Evolutionary conservation across 1,284 basidiomycete genomes (phyloP).

Genomic region (Taiwanofungus camphoratus): DNA sequence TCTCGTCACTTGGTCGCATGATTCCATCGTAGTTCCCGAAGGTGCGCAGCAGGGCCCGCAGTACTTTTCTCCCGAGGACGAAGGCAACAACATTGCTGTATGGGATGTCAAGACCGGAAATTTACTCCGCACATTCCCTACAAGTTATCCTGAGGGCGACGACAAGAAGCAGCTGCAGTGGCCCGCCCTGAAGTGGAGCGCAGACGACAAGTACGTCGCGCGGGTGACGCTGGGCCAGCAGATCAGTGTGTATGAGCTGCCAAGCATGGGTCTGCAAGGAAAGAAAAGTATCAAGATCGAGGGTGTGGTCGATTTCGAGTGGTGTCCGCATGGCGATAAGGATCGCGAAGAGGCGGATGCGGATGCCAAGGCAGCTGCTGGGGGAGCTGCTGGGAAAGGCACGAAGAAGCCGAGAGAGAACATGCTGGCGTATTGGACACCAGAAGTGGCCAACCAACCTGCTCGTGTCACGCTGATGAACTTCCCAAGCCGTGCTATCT

Average conservation of each 20-base stretch:
- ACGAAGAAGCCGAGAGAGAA: conserved; percentile 77
- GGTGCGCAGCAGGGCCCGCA: conserved; percentile 78
- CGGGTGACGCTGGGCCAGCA: conserved; percentile 85
- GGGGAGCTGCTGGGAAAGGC: conserved; percentile 32
- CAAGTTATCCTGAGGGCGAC: conserved; percentile 51
- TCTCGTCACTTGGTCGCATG: conserved; percentile 97
- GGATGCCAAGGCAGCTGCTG: conserved; percentile 33
- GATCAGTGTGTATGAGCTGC: conserved; percentile 96
- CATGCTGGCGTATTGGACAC: conserved; percentile 97
- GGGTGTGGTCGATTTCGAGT: conserved; percentile 98
- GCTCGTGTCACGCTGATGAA: conserved; percentile 91
- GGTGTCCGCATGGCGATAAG: conserved; percentile 93
- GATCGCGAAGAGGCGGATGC: conserved; percentile 75
- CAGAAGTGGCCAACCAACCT: conserved; percentile 94
- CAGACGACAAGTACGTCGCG: conserved; percentile 94
- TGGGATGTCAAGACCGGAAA: conserved; percentile 97
- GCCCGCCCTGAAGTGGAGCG: conserved; percentile 97
- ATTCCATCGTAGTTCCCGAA: conserved; percentile 86
- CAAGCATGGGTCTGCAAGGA: conserved; percentile 90
- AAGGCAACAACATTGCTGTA: conserved; percentile 95
- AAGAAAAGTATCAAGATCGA: conserved; percentile 99
- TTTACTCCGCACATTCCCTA: conserved; percentile 90
- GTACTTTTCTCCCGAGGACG: conserved; percentile 90
- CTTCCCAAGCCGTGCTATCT: conserved; percentile 80
- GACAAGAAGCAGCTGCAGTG: conserved; percentile 84